Percentiles rank a stretch among this genome's conserved stretches.
Conservation (phyloP, 495 filamentous ascomycete species). For the Lophium mytilinum region DNA sequence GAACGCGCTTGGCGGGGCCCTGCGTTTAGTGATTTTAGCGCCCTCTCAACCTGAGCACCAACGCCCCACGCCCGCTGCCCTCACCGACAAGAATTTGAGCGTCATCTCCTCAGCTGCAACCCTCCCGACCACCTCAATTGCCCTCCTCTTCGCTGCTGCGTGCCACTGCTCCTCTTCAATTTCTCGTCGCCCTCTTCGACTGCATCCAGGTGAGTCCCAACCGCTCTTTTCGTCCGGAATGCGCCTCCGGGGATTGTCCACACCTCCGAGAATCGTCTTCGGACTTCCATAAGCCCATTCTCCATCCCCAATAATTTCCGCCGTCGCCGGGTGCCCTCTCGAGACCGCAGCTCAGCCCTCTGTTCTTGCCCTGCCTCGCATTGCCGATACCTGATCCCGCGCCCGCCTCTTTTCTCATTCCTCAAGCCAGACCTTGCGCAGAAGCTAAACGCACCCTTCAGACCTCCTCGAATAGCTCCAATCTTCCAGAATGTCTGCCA, state of each 20-base stretch:
- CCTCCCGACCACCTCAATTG: background rate
- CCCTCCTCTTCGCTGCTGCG: background rate
- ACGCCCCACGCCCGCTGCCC: background rate
- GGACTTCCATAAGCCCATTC: background rate
- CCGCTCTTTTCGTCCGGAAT: background rate
- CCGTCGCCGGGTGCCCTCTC: background rate
- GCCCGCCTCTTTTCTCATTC: background rate
- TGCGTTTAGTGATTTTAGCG: background rate
- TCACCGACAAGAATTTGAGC: background rate
- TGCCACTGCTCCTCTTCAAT: background rate
- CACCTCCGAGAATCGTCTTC: background rate
- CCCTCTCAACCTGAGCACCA: background rate
- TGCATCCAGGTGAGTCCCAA: background rate
- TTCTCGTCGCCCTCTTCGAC: background rate
- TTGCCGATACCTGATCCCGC: background rate
- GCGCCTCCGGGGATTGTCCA: background rate
- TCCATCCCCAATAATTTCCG: slow-evolving; percentile 2
- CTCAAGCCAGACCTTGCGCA: background rate
- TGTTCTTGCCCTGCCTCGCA: background rate
- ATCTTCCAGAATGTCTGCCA: slow-evolving; percentile 72
- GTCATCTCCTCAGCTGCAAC: background rate
- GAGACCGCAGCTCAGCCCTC: background rate
- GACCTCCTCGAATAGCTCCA: slow-evolving; percentile 17
- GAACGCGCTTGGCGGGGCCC: background rate
- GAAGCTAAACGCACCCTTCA: background rate